Evolutionary conservation across 1,139 yeast genomes (phyloP), one percentile per base, ranked within the genome.

Genomic region (Saccharomyces hybrid): DNA sequence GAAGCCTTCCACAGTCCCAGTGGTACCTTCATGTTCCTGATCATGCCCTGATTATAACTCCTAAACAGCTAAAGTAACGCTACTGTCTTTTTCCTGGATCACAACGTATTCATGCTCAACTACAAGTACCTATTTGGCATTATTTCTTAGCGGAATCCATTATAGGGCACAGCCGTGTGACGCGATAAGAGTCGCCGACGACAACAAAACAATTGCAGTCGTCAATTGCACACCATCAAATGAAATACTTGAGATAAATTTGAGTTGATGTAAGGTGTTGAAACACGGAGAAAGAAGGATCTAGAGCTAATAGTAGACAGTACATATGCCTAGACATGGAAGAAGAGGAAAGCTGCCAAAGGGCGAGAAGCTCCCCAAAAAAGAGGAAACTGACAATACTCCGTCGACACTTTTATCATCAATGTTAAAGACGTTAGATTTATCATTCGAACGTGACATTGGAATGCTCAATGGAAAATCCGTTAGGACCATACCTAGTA

Each of bases 391-490:
- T 20, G 44, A 38, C 25, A 16, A 20, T 20, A 16, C 25, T 9
- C 44, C 44, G 25, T 65, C 72, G 1, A 55, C 62, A 16, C 71
- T 83, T 1, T 68, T 84, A 53, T 78, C 78, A 50, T 79, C 79
- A 57, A 78, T 85, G 25, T 72, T 84, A 52, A 72, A 73, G 51
- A 81, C 80, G 61, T 70, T 84, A 47, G 75, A 77, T 53, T 70
- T 84, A 56, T 73, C 79, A 1, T 84, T 81, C 63, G 88, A 84
- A 62, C 73, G 79, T 6, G 79, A 81, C 41, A 73, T 78, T 14
- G 89, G 90, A 1, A 67, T 80, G 52, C 70, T 85, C 34, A 84
- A 78, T 59, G 90, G 91, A 0, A 83, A 81, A 28, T 67, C 77
- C 20, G 73, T 80, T 0, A 71, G 78, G 34, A 71, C 72, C 27